Base-by-base conservation (phyloP, 2,329 filamentous ascomycete genomes). In the Talaromyces pinophilus region DNA sequence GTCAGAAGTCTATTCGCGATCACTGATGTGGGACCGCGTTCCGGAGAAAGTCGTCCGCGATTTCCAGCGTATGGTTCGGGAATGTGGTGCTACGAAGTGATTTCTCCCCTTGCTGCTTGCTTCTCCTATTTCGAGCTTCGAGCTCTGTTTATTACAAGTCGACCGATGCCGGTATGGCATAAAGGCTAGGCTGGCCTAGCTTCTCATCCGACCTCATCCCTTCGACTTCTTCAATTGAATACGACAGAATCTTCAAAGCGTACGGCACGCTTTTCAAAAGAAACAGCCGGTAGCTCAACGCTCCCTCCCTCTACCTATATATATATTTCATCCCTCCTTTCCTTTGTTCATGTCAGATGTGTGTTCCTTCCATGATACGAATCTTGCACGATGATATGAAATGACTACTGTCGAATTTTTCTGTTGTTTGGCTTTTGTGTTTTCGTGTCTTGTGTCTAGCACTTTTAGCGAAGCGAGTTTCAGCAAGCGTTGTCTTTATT, bases 21-120 rank as follows among this genome's bases (percentile, higher is more conserved):
- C 92, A 69, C 85, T 98, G 68, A 88, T 98, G 66, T 97, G 92
- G 92, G 93, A 97, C 75, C 92, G 93, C 79, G 93, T 98, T 72
- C 93, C 95, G 15, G 86, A 88, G 72, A 93, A 98, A 70, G 93
- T 98, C 59, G 92, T 99, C 63, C 88, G 89, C 72, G 92, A 94
- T 77, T 98, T 98, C 82, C 92, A 91, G 73, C 91, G 92, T 79
- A 93, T 96, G 86, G 91, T 97, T 72, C 88, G 90, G 70, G 91
- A 95, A 75, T 90, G 86, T 80, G 89, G 74, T 60, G 74, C 74
- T 7, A 44, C 59, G 19, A 64, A 67, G 55, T 63, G 50, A 60
- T 40, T 30, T 62, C 28, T n/a, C 30, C 22, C 35, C n/a, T 60
- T 33, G 10, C 33, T 25, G 6, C 13, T 1, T 25, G 19, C 40